Base-by-base conservation (phyloP, 768 basidiomycete genomes). In the Sistotremastrum suecicum region DNA sequence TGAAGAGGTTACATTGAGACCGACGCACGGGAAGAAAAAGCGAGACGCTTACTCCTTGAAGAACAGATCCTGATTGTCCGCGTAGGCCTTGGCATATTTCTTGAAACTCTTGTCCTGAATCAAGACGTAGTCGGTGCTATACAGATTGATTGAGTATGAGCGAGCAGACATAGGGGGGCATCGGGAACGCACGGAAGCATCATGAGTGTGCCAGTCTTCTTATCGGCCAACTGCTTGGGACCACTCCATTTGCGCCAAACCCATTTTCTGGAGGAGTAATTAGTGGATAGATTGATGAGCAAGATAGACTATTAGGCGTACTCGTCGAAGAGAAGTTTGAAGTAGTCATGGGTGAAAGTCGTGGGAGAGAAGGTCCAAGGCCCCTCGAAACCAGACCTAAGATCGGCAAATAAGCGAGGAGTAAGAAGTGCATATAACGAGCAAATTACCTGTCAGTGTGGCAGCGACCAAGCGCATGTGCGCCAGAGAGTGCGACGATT, bases 291-390 rank as follows among this genome's bases (percentile, higher is more conserved):
- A 42, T 3, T 6, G 44, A 30, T 7, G 2, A 40, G 1, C 6
- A 44, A 8, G 10, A 33, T 34, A 9, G 30, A 30, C 32, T 49
- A 20, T 7, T 2, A 30, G 8, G 10, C 46, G 4, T 78, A 87
- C 71, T 95, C 90, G 54, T 80, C 73, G 55, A 89, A 77, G 48
- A 99, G 71, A 30, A 97, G 75, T 55, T 78, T 79, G 76, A 66
- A 91, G 68, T 68, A 92, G 57, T 87, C 86, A 61, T 92, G 91
- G 37, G 83, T 82, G 55, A 91, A 60, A 3, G 86, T 86, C 20
- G 77, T 86, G 3, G 91, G 90, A 10, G 88, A 86, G 76, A 92
- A 91, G 2, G 90, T 90, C 88, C 85, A 90, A n/a, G 86, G 89
- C 7, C 85, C 89, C 5, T 85, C 80, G 60, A 81, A 92, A 37